phyloP scores from a whole-genome alignment of 805 yeast species.

The Wickerhamomyces kurtzmanii region DNA sequence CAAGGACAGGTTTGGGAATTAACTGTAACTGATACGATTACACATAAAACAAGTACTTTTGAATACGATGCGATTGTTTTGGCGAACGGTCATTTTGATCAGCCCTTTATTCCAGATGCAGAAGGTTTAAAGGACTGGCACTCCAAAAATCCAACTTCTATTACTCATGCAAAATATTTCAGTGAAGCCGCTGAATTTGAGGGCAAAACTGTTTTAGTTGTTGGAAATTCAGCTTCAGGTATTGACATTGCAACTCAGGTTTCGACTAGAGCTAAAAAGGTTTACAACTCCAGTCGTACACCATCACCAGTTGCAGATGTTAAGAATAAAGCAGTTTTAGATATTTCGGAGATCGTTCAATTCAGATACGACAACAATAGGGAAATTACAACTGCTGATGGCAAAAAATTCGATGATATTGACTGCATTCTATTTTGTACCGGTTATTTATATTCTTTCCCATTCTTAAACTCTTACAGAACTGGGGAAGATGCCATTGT shows the following conservation, averaged over 20 bases:
- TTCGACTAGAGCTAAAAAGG: conserved; percentile 27
- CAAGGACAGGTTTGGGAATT: no score
- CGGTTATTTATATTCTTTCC: conserved; percentile 61
- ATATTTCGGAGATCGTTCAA: conserved; percentile 30
- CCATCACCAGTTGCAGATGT: conserved; percentile 26
- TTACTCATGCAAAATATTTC: conserved; percentile 50
- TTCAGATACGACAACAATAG: conserved; percentile 25
- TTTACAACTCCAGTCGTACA: conserved; percentile 42
- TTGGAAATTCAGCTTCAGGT: conserved; percentile 78
- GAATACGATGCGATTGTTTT: conserved; percentile 45
- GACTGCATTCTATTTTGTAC: conserved; percentile 63
- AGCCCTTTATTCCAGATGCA: conserved; percentile 49
- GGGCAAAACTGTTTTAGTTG: conserved; percentile 38
- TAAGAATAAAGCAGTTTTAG: conserved; percentile 26
- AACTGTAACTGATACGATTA: no score
- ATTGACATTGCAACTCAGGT: conserved; percentile 61
- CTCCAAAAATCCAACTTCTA: conserved; percentile 29
- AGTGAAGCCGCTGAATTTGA: conserved; percentile 33
- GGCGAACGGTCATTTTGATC: conserved; percentile 56
- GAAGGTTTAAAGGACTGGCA: conserved; percentile 43
- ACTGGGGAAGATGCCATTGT: conserved; percentile 17
- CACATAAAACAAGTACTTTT: no score
- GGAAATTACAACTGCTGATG: conserved; percentile 39
- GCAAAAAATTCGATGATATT: conserved; percentile 31
- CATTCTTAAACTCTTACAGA: conserved; percentile 34